Evolutionary conservation across 2,329 filamentous ascomycete species (phyloP).

Genomic region (Teratosphaeria epicoccoides): DNA sequence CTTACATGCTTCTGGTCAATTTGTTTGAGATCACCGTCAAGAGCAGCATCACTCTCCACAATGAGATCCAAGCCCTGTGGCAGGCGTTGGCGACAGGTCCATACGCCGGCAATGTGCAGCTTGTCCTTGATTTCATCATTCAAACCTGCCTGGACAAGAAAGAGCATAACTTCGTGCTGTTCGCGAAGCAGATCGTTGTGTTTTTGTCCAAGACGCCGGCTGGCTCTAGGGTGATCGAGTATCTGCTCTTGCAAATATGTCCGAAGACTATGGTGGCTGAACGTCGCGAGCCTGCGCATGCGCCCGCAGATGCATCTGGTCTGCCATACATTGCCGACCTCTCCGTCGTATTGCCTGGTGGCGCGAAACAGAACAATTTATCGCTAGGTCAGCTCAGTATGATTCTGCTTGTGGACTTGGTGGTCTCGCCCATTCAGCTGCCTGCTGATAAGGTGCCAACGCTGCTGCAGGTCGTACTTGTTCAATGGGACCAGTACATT

Average conservation of each 20-base stretch:
- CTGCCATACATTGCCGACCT: slow-evolving; percentile 88
- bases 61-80: slow-evolving; percentile 96
- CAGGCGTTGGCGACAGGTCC: slow-evolving; percentile 89
- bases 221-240: slow-evolving; percentile 87
- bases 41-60: slow-evolving; percentile 76
- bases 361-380: slow-evolving; percentile 76
- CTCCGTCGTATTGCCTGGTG: slow-evolving; percentile 64
- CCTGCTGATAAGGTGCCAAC: slow-evolving; percentile 70
- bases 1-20: slow-evolving; percentile 90
- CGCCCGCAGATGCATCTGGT: slow-evolving; percentile 60
- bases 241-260: slow-evolving; percentile 78
- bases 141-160: slow-evolving; percentile 81
- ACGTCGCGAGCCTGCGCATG: slow-evolving; percentile 57
- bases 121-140: slow-evolving; percentile 95
- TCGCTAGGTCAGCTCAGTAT: slow-evolving; percentile 87
- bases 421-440: slow-evolving; percentile 82
- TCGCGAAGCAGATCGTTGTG: slow-evolving; percentile 95
- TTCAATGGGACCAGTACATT: slow-evolving; percentile 96
- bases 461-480: slow-evolving; percentile 79
- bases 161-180: slow-evolving; percentile 96
- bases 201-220: slow-evolving; percentile 80
- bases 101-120: slow-evolving; percentile 82
- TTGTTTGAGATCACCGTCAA: slow-evolving; percentile 93
- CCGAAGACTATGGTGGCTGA: slow-evolving; percentile 97
- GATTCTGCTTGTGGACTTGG: slow-evolving; percentile 87